Evolutionary conservation across 352 stramenopile species (phyloP), one percentile per base, ranked within the genome.

Genomic region (Plasmopara viticola): DNA sequence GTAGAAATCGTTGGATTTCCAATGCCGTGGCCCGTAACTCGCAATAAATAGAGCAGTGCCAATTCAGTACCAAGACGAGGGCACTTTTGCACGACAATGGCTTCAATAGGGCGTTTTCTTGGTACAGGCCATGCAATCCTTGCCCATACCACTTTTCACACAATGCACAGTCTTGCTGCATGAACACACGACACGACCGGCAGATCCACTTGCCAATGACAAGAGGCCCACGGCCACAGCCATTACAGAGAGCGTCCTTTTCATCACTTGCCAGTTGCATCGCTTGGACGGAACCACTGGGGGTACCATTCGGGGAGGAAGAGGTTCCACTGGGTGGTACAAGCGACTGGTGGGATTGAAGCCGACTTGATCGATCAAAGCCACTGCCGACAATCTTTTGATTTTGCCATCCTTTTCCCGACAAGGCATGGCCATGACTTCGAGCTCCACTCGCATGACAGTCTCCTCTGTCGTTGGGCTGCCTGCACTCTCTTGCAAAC

Each of bases 121-220:
- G 70, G 53, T 87, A 76, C 48, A 85, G 81, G 43, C 76, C 78
- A 45, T 90, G 78, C 13, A 84, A 43, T 13, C 78, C 76, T 55
- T 90, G 76, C 6, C 71, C 74, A 48, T 90, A 90, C 54, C 78
- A 87, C 46, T 87, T 87, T 20, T 87, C 78, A 42, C 78, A 90
- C 29, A 90, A 43, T 31, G 79, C 72, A 42, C 74, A 79, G 48
- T 82, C 67, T 44, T 78, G 66, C 2, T 70, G 62, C n/a, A 68
- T 64, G 34, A 75, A 50, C 12, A 78, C 12, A 9, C 60, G 62
- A 42, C 78, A 90, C 31, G 76, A 84, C 14, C 78, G 76, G 46
- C 78, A 90, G 6, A 85, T 41, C 78, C 78, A 90, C 56, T 87
- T 87, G 48, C 61, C 31, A 29, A 68, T 72, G 5, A 62, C 50